Base-by-base conservation (phyloP, 768 basidiomycete species). In the Russula dissimulans region DNA sequence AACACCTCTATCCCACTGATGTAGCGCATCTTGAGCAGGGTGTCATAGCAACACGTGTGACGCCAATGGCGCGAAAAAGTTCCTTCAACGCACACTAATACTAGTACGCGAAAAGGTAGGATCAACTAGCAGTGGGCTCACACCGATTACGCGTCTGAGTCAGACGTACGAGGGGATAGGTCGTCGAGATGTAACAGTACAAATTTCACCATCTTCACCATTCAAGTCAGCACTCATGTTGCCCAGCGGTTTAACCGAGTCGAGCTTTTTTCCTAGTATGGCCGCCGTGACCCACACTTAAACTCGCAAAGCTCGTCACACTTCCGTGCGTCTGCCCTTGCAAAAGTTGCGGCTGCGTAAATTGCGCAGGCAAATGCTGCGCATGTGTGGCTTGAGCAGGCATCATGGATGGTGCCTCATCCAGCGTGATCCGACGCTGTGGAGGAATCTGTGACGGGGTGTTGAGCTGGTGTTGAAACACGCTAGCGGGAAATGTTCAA, bases 351-450 rank as follows among this genome's bases (percentile, higher is more conserved):
- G 80, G 82, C 5, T 78, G 71, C 32, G 64, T 67, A 26, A 71
- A 71, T 57, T 73, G 77, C 0, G 75, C 72, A 51, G 73, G 78
- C 6, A 74, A 75, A 36, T 76, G 76, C 34, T 72, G 72, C 17
- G 78, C 78, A 12, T 65, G 67, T 7, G 67, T 65, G 18, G 79
- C 72, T 18, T 82, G 81, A 18, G 82, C 70, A 29, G 85, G 85
- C 74, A 91, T 82, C 89, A 91, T 90, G 0, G 87, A 89, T 0
- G 89, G 88, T 6, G 88, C 90, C 42, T 97, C 94, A 69, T 97
- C 95, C 68, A 92, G 88, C 1, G 93, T 89, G 54, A 97, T 95
- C 44, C 93, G 83, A 34, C 94, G 78, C 43, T 85, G 85, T 0
- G 95, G 95, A 38, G 94, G 95, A 12, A 85, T 78, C 64, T 91